Percentiles rank a stretch among this genome's conserved stretches.
phyloP scores from a whole-genome alignment of 352 stramenopile species.

The Peronospora belbahrii region DNA sequence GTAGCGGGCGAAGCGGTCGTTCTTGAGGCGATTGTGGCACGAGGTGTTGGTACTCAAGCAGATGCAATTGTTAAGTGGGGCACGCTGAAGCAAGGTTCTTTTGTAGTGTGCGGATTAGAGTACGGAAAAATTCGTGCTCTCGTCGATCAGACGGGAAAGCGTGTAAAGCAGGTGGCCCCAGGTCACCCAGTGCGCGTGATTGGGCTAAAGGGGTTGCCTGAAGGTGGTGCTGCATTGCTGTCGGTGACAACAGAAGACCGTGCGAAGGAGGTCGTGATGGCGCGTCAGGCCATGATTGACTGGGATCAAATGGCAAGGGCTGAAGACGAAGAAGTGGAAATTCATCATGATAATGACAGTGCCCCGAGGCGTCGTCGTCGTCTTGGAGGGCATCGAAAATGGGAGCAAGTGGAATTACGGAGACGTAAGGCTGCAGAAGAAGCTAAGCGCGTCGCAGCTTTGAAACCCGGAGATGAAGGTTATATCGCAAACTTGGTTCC shows the following conservation, averaged over 20 bases:
- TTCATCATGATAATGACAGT: slow-evolving; percentile 11
- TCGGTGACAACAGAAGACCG: slow-evolving; percentile 64
- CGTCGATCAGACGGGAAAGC: slow-evolving; percentile 60
- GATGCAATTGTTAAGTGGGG: slow-evolving; percentile 96
- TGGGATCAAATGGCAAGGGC: slow-evolving; percentile 67
- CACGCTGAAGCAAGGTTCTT: slow-evolving; percentile 90
- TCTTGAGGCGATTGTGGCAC: slow-evolving; percentile 93
- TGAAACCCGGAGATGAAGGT: slow-evolving; percentile 62
- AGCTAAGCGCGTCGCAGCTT: slow-evolving; percentile 51
- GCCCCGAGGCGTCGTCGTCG: slow-evolving; percentile 32
- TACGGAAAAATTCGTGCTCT: slow-evolving; percentile 89
- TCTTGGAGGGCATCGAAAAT: slow-evolving; percentile 56
- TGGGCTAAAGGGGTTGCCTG: slow-evolving; percentile 78
- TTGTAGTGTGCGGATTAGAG: slow-evolving; percentile 93
- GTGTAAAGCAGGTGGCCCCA: slow-evolving; percentile 85
- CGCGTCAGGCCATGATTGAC: slow-evolving; percentile 62
- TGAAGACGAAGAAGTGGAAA: slow-evolving; percentile 45
- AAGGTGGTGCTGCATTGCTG: slow-evolving; percentile 70
- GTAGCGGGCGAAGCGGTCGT: slow-evolving; percentile 90
- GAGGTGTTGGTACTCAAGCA: slow-evolving; percentile 90
- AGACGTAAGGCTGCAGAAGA: slow-evolving; percentile 60
- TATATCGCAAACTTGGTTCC: slow-evolving; percentile 92
- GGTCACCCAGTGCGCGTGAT: slow-evolving; percentile 88
- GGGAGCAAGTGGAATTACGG: slow-evolving; percentile 55
- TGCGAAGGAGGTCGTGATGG: slow-evolving; percentile 69